Conservation (phyloP, 768 basidiomycete genomes). For the Rhizopogon roseolus region DNA sequence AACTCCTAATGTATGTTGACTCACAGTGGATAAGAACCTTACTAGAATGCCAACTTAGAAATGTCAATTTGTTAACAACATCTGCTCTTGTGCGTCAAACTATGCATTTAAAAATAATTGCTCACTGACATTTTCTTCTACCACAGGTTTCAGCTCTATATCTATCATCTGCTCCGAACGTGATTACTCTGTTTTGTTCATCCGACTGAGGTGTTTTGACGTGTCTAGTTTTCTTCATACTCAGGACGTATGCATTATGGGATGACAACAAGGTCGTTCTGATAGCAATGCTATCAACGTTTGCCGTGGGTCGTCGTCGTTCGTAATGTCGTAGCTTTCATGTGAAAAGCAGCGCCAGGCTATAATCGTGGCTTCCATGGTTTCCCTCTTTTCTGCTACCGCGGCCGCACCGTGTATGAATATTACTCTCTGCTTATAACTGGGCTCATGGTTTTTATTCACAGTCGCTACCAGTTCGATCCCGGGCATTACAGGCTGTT, state of each 20-base stretch:
- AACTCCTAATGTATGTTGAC: neutral
- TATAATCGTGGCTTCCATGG: neutral
- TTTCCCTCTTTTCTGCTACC: neutral
- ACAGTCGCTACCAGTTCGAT: neutral
- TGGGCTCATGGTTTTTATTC: neutral
- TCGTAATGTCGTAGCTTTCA: neutral
- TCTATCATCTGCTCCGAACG: slow-evolving; percentile 2
- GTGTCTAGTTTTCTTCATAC: slow-evolving; percentile 2
- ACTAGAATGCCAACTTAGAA: neutral
- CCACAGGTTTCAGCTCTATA: neutral
- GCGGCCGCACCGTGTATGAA: neutral
- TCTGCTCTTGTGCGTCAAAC: neutral
- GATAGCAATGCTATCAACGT: neutral
- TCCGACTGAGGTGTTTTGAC: neutral
- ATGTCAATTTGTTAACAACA: neutral
- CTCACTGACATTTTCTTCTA: neutral
- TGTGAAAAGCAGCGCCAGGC: neutral
- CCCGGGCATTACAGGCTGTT: neutral
- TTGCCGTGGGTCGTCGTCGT: slow-evolving; percentile 1
- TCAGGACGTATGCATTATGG: slow-evolving; percentile 5
- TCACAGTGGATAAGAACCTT: neutral
- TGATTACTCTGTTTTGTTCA: neutral
- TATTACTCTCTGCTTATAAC: neutral
- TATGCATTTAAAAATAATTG: neutral
- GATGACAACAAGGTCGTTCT: neutral